Evolutionary conservation across 2,329 filamentous ascomycete genomes (phyloP), one percentile per base, ranked within the genome.

Genomic region (Ceratocystis variospora): DNA sequence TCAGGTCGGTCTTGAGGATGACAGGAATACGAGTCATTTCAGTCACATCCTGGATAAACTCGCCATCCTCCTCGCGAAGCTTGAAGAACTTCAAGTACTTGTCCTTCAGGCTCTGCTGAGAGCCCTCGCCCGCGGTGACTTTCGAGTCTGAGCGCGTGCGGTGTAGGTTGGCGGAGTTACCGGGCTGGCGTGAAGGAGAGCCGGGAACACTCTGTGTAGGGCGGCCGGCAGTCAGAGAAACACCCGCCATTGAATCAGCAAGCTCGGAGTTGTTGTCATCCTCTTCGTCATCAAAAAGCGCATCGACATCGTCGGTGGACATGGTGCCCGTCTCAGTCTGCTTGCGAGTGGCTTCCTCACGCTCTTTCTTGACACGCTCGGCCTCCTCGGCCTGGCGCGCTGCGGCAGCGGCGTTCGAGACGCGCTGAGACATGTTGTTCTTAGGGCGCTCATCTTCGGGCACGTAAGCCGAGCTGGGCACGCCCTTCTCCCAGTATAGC

Each of bases 401-500:
- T 41, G 89, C 89, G 45, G 87, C 88, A 64, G 86, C 83, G 64
- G 89, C 88, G 72, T 89, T 89, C 53, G 84, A 86, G 67, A 87
- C 83, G 70, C 90, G 85, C 71, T 89, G 84, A 68, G 87, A 88
- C 10, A 83, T 83, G 66, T 84, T 86, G 63, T 88, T 86, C 81
- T 94, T 95, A 65, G 92, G 92, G 67, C 92, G 88, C 79, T 99
- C 94, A 74, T 99, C 94, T 74, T 99, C 94, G 2, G 94, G 94
- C 64, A 99, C 87, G 72, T 95, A 99, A 1, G 92, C 89, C 55
- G 93, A 96, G 69, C 92, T 97, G 33, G 93, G 90, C 6, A 97
- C 91, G 61, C 94, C 94, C 83, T 97, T 99, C 85, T 99, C 94
- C 94, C 94, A 99, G 81, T 96, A 99, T 17, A 99, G 83, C 77